These are phyloP conservation scores for Nakazawaea anatomiae DNA, from an alignment of 805 yeast genomes.

Conservation along the genomic window DNA sequence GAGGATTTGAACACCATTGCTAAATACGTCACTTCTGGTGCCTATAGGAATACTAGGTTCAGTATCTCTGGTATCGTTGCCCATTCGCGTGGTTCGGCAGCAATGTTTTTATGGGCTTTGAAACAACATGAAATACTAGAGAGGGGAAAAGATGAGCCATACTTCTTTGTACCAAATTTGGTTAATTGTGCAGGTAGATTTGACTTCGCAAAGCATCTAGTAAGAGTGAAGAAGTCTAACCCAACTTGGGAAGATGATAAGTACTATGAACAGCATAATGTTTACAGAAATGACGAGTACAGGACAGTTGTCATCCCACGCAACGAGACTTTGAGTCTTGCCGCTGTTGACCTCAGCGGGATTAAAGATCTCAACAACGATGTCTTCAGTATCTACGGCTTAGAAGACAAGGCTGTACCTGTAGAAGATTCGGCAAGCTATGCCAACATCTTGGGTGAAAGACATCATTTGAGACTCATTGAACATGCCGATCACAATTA, in stretches of 20 bases:
- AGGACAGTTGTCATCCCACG: constrained; percentile 35
- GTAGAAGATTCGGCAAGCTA: constrained; percentile 52
- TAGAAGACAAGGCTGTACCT: constrained; percentile 62
- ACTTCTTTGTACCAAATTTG: constrained; percentile 52
- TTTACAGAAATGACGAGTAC: constrained; percentile 45
- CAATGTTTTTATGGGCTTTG: constrained; percentile 69
- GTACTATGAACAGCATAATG: constrained; percentile 32
- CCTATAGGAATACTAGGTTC: constrained; percentile 31
- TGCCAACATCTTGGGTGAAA: constrained; percentile 50
- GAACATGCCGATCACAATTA: constrained; percentile 79
- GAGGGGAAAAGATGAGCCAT: constrained; percentile 22
- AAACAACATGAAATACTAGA: constrained; percentile 31
- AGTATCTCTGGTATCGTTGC: constrained; percentile 55
- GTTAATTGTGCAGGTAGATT: constrained; percentile 73
- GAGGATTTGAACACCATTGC: constrained; percentile 55
- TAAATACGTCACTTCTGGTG: constrained; percentile 23
- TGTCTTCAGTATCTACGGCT: constrained; percentile 67
- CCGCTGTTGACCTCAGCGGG: not conserved
- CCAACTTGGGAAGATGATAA: constrained; percentile 34
- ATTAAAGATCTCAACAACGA: constrained; percentile 16
- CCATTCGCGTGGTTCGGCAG: constrained; percentile 78
- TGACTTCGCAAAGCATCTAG: constrained; percentile 40
- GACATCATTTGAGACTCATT: constrained; percentile 54
- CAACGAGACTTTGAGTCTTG: constrained; percentile 39
- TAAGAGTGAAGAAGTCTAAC: constrained; percentile 26